Evolutionary conservation across 108 stramenopile genomes (phyloP), one percentile per base, ranked within the genome.

Genomic region (Fistulifera pelliculosa): DNA sequence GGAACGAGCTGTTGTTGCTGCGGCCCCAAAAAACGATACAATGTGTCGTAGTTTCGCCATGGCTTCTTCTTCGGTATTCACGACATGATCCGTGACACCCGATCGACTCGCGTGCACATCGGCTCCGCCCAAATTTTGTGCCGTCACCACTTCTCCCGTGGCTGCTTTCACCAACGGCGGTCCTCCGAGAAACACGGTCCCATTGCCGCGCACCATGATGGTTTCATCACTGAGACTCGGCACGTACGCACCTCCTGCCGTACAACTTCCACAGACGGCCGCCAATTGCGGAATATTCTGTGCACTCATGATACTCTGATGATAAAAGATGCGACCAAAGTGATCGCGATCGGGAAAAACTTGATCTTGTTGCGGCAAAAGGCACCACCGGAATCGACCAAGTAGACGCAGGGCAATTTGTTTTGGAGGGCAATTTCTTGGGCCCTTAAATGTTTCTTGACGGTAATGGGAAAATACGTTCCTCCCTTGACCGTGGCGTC

Each of bases 401-500:
- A 54, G 63, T 97, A 97, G 28, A 97, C 82, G 61, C 98, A 99
- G 0, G 98, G 96, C 54, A 99, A 66, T 17, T 79, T 52, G 62
- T 98, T 98, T 57, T 96, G 81, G 61, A 66, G 35, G 0, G 98
- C 98, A 58, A 99, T 93, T 58, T 96, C 94, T 71, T 99, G 98
- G 8, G 98, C 98, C 13, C 98, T 68, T 54, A 99, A 75, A 70
- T 98, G 96, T 60, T 99, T 99, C 86, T 98, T 97, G 27, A 97
- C 96, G 8, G 98, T 99, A 60, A 99, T 93, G 10, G 98, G 96
- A 69, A 80, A 95, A 69, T 99, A 99, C 1, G 96, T 98, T 2
- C 98, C 98, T 15, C 96, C 96, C 61, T 98, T 98, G 35, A 97
- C 94, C 6, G 98, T 99, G 39, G 98, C 96, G 77, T 99, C 98